Evolutionary conservation across 2,329 filamentous ascomycete species (phyloP), one percentile per base, ranked within the genome.

Genomic region (Chalaropsis ovoidea): DNA sequence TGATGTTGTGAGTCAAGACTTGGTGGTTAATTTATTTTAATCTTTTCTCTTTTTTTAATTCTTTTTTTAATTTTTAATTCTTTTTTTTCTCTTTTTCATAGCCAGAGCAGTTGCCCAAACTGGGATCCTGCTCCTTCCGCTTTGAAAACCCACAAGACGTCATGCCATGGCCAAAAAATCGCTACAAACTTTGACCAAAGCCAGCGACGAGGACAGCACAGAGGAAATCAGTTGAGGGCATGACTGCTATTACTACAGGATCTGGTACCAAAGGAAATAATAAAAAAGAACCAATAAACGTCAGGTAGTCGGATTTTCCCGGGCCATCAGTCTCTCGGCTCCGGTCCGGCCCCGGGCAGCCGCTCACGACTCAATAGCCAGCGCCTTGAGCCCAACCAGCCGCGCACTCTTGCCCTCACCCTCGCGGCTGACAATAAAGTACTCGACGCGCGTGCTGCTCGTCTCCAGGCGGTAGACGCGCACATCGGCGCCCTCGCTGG

Each of bases 381-480:
- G 77, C 11, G 87, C 89, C 80, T 90, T 93, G 65, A 87, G 80
- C 15, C 92, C 92, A 7, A 96, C 84, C 67, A 96, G 71, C 75
- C 80, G 82, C 19, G 79, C 81, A 13, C 80, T 81, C 62, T 81
- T 77, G 17, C 75, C 78, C 69, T 83, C 79, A 60, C 76, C 76
- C 71, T 86, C 80, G 70, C 87, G 73, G 24, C 83, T 84, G 60
- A 96, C 77, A 67, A 96, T 77, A 81, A 86, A 96, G 75, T 95
- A 95, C 76, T 95, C 89, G 15, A 81, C 80, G 72, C 87, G 81
- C 31, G 85, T 83, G 10, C 39, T 22, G 2, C 43, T 56, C 13
- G 78, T 77, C 67, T 80, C 77, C 8, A 95, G 84, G 64, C 82
- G 79, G 72, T 94, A 96, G 24, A 95, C 85, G 72, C 86, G 83